Conservation (phyloP, 192 early-diverging fungal species). For the Coemansia sp. region DNA sequence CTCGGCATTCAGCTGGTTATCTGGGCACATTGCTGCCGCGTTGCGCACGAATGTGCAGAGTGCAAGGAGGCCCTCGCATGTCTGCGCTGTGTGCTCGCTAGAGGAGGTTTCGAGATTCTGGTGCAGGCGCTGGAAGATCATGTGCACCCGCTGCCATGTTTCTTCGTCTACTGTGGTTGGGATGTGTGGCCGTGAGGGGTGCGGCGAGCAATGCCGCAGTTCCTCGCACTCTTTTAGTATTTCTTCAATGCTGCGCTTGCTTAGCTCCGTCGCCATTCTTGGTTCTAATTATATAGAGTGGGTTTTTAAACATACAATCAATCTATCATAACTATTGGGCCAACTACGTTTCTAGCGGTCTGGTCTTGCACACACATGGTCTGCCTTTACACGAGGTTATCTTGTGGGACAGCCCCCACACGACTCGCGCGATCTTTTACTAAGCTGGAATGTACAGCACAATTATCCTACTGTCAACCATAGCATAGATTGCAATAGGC, state of each 20-base stretch:
- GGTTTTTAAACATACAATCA: no score
- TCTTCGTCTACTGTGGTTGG: slow-evolving; percentile 7
- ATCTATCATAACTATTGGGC: no score
- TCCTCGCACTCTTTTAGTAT: slow-evolving; percentile 12
- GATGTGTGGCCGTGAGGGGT: slow-evolving; percentile 34
- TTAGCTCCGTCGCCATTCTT: no score
- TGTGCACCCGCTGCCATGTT: slow-evolving; percentile 11
- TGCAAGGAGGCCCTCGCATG: slow-evolving; percentile 13
- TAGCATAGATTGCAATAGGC: slow-evolving; percentile 3
- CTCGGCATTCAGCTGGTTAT: slow-evolving; percentile 22
- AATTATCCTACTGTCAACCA: no score
- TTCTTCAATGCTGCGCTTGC: no score
- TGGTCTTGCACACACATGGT: no score
- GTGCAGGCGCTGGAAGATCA: slow-evolving; percentile 11
- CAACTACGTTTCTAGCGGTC: no score
- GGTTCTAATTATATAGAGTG: no score
- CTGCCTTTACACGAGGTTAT: no score
- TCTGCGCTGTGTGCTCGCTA: neutral
- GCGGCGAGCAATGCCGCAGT: slow-evolving; percentile 19
- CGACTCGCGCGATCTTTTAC: no score
- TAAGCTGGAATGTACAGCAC: no score
- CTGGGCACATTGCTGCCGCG: slow-evolving; percentile 26
- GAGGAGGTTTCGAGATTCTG: neutral
- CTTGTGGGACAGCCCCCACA: no score
- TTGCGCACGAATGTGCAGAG: slow-evolving; percentile 43